Conservation (phyloP, 2,329 filamentous ascomycete genomes). For the Fusarium azukiicola region DNA sequence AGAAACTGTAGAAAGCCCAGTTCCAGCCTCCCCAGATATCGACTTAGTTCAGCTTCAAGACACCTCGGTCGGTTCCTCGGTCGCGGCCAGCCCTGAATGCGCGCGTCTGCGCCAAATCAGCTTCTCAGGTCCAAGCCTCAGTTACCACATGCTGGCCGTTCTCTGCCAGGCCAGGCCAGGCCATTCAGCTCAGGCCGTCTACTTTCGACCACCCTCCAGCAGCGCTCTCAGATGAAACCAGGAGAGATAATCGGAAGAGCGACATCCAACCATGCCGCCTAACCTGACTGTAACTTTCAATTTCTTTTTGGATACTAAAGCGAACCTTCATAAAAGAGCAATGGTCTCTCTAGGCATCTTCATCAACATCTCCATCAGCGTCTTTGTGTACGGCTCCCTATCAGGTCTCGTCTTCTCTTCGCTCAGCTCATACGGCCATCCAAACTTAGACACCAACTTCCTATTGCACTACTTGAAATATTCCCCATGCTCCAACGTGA, state of each 20-base stretch:
- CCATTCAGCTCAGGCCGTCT: background rate
- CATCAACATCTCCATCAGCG: background rate
- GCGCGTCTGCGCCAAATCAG: background rate
- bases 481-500: background rate
- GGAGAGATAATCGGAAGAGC: background rate
- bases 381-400: background rate
- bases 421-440: background rate
- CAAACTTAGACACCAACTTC: background rate
- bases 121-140: background rate
- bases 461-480: background rate
- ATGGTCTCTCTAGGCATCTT: background rate
- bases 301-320: too few relatives aligned
- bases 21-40: background rate
- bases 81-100: rapidly evolving
- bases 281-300: too few relatives aligned
- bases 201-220: background rate
- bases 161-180: background rate
- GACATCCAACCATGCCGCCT: too few relatives aligned
- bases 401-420: background rate
- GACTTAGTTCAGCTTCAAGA: background rate
- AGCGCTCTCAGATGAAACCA: background rate
- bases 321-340: background rate
- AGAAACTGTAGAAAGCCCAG: background rate
- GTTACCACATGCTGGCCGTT: background rate
- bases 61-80: background rate